These are phyloP conservation scores for Phaffomyces thermotolerans DNA, from an alignment of 805 yeast species.

Conservation along the genomic window DNA sequence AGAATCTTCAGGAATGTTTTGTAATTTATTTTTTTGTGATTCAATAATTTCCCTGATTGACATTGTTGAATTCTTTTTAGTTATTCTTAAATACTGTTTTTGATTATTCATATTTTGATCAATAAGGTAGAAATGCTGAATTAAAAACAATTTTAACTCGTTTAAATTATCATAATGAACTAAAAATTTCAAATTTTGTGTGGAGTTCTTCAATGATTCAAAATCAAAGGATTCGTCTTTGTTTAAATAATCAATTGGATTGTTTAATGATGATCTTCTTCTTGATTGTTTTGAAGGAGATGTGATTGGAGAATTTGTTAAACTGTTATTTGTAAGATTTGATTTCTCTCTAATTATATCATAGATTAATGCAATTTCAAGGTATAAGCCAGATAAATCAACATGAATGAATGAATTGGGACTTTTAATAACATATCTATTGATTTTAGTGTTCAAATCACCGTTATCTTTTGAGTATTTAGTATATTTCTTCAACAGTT, in stretches of 20 bases:
- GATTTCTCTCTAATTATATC: slow-evolving; percentile 35
- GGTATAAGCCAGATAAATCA: slow-evolving; percentile 54
- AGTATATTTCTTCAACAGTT: slow-evolving; percentile 63
- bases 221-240: slow-evolving; percentile 30
- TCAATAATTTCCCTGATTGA: slow-evolving; percentile 19
- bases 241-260: slow-evolving; percentile 13
- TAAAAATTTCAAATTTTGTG: slow-evolving; percentile 37
- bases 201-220: slow-evolving; percentile 28
- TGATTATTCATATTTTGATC: slow-evolving; percentile 17
- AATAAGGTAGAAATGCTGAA: slow-evolving; percentile 31
- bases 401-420: slow-evolving; percentile 52
- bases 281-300: slow-evolving; percentile 2
- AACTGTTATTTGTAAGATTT: background rate
- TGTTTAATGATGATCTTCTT: slow-evolving; percentile 11
- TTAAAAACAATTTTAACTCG: slow-evolving; percentile 42
- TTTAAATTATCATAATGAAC: slow-evolving; percentile 54
- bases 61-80: slow-evolving; percentile 16
- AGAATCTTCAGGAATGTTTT: slow-evolving; percentile 1
- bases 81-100: slow-evolving; percentile 14
- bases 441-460: slow-evolving; percentile 21
- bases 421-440: slow-evolving; percentile 32
- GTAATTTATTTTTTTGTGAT: slow-evolving; percentile 1
- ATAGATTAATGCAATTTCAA: slow-evolving; percentile 49
- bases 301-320: background rate
- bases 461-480: slow-evolving; percentile 35